Conservation (phyloP, 2,329 filamentous ascomycete genomes). For the Exophiala phaeomuriformis region DNA sequence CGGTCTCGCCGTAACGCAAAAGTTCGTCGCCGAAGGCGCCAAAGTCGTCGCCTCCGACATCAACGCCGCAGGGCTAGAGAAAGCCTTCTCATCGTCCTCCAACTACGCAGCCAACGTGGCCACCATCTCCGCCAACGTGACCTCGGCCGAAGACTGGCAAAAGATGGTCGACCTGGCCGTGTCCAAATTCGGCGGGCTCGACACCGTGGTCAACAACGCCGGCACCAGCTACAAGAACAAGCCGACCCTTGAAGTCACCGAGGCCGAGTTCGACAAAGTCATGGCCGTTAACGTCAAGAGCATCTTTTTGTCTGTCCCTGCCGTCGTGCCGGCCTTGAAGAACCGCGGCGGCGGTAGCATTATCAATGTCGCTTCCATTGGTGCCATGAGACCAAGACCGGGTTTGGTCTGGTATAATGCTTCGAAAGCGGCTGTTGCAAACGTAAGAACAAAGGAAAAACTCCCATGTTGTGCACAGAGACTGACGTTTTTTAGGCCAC, state of each 20-base stretch:
- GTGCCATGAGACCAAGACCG: constrained; percentile 37
- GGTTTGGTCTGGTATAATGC: constrained; percentile 43
- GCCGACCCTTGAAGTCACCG: constrained; percentile 34
- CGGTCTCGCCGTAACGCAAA: constrained; percentile 36
- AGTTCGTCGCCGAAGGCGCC: constrained; percentile 37
- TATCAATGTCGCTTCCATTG: constrained; percentile 41
- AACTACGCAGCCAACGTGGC: constrained; percentile 11
- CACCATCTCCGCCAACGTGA: constrained; percentile 21
- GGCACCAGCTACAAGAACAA: constrained; percentile 37
- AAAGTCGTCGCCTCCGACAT: constrained; percentile 39
- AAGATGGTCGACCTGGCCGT: constrained; percentile 21
- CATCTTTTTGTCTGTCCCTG: constrained; percentile 34
- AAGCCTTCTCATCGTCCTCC: constrained; percentile 7
- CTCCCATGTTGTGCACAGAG: background rate
- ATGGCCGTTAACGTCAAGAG: constrained; percentile 41
- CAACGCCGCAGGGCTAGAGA: constrained; percentile 28
- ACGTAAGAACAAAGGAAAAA: constrained; percentile 27
- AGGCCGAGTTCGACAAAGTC: constrained; percentile 39
- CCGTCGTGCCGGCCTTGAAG: constrained; percentile 33
- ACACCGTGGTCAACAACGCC: constrained; percentile 22
- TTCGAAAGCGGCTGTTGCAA: constrained; percentile 40
- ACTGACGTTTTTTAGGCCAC: constrained; percentile 38
- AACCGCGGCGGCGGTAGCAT: constrained; percentile 39
- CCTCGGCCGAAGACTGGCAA: constrained; percentile 20
- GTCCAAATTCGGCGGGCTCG: constrained; percentile 23